Evolutionary conservation across 257 asterid genomes (phyloP).

Genomic region (Ballota nigra): DNA sequence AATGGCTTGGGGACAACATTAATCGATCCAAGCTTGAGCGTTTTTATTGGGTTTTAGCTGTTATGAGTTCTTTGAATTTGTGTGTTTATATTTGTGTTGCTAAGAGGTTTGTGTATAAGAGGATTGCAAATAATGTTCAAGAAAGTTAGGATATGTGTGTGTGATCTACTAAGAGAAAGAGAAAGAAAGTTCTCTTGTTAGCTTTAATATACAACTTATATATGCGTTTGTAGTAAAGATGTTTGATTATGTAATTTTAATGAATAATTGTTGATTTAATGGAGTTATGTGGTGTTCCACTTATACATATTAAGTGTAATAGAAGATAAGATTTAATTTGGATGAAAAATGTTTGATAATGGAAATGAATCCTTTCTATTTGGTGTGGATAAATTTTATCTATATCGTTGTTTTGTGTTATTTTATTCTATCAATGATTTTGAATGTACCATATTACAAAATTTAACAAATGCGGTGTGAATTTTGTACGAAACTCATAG

Average conservation of each 20-base stretch:
- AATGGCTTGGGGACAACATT: slow-evolving; percentile 54
- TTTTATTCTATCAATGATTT: too few relatives aligned
- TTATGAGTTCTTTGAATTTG: slow-evolving; percentile 40
- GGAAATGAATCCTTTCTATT: too few relatives aligned
- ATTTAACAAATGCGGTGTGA: too few relatives aligned
- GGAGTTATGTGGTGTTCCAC: background rate
- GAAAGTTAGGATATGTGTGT: background rate
- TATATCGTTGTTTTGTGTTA: too few relatives aligned
- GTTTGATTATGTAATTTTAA: background rate
- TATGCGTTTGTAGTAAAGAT: background rate
- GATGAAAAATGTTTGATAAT: too few relatives aligned
- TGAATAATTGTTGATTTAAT: background rate
- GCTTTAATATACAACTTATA: background rate
- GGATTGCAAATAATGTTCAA: background rate
- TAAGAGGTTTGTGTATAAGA: slow-evolving; percentile 43
- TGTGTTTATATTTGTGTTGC: slow-evolving; percentile 41
- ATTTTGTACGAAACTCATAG: too few relatives aligned
- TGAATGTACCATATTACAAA: too few relatives aligned
- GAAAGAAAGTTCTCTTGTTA: background rate
- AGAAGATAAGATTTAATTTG: too few relatives aligned
- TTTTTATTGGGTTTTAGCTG: slow-evolving; percentile 56
- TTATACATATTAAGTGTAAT: too few relatives aligned
- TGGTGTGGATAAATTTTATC: too few relatives aligned
- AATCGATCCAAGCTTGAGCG: slow-evolving; percentile 39
- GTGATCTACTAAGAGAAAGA: too few relatives aligned